Conservation (phyloP, 176 grass and related monocot species). For the Pharus latifolius region DNA sequence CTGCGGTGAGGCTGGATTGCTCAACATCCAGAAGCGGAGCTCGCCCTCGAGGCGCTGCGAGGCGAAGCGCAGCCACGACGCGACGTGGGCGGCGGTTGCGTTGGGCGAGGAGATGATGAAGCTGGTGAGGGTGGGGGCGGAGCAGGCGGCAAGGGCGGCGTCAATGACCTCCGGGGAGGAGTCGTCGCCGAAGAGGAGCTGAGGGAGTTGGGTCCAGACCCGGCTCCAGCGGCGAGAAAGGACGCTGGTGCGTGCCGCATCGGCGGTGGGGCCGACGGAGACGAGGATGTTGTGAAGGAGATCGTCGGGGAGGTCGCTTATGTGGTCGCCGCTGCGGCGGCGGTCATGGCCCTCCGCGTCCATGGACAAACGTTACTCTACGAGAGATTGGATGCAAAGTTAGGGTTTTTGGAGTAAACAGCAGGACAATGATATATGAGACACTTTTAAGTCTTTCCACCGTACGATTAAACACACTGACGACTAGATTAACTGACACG, state of each 20-base stretch:
- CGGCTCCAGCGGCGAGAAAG: not conserved
- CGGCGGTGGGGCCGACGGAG: not conserved
- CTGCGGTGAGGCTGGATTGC: too few species aligned
- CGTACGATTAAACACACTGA: too few species aligned
- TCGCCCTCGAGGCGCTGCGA: not conserved
- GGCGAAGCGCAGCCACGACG: not conserved
- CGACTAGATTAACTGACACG: too few species aligned
- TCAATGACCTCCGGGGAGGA: not conserved
- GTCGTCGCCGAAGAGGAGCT: not conserved
- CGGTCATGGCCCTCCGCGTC: not conserved
- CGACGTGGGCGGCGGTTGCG: not conserved
- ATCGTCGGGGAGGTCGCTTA: conserved; percentile 4
- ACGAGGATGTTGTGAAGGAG: not conserved
- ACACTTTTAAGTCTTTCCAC: too few species aligned
- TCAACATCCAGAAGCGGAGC: not conserved
- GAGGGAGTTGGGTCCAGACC: not conserved
- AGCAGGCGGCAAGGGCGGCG: not conserved
- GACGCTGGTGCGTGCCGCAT: not conserved
- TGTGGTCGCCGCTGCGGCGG: not conserved
- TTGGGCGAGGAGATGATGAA: not conserved
- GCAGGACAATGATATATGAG: too few species aligned
- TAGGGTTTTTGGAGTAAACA: too few species aligned
- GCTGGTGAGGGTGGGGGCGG: not conserved
- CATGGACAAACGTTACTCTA: too few species aligned
- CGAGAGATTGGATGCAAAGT: too few species aligned